Conservation (phyloP, 2,329 filamentous ascomycete species). For the Pezicula rhizophila region DNA sequence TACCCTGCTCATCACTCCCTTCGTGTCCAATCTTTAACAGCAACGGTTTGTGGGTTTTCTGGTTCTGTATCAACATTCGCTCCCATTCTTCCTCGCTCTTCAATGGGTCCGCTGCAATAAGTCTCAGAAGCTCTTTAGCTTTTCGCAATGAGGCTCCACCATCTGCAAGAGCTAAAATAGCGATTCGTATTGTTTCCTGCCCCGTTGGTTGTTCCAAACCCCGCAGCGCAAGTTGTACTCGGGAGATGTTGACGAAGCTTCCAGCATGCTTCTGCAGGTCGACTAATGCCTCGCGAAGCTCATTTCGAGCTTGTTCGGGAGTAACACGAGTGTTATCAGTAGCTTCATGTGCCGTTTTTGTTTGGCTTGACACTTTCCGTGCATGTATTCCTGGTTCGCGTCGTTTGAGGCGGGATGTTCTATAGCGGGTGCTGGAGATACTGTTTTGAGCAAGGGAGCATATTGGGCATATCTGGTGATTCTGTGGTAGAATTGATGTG, state of each 20-base stretch:
- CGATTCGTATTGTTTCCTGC: constrained; percentile 51
- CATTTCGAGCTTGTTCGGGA: constrained; percentile 6
- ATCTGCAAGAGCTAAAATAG: constrained; percentile 44
- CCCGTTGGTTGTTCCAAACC: constrained; percentile 53
- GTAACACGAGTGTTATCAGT: neutral
- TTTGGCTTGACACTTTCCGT: constrained; percentile 11
- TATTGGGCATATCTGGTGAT: constrained; percentile 18
- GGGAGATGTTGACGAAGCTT: constrained; percentile 59
- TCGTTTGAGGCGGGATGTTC: neutral
- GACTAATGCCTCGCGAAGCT: constrained; percentile 38
- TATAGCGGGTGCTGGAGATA: neutral
- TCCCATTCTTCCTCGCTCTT: constrained; percentile 61
- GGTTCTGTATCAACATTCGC: constrained; percentile 39
- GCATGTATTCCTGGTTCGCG: constrained; percentile 6
- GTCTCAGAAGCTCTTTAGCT: constrained; percentile 59
- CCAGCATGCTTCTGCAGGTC: constrained; percentile 56
- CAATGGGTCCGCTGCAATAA: constrained; percentile 67
- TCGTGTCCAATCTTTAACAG: constrained; percentile 51
- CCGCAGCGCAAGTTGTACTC: constrained; percentile 64
- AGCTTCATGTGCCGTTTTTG: neutral
- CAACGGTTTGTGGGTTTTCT: constrained; percentile 47
- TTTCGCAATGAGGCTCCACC: constrained; percentile 33
- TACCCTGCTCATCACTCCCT: constrained; percentile 27
- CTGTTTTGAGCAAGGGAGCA: constrained; percentile 15
- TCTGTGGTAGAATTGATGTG: constrained; percentile 5